These are phyloP conservation scores for Gaeumannomyces sp. DNA, from an alignment of 2,329 filamentous ascomycete genomes.

Conservation along the genomic window DNA sequence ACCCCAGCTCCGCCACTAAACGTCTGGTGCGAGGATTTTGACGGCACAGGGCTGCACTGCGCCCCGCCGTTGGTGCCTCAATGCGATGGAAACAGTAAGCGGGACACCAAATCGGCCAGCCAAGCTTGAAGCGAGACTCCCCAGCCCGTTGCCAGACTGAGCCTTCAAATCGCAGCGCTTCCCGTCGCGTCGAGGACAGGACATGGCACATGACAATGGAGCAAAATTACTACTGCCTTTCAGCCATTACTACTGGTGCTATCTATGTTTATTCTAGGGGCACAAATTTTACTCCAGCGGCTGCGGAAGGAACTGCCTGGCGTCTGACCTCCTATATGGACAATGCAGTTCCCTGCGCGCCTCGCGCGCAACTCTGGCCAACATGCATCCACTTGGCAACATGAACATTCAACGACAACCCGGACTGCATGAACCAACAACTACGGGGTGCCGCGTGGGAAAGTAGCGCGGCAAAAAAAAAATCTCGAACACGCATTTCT, in stretches of 20 bases:
- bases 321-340: neutral
- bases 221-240: neutral
- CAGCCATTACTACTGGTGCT: neutral
- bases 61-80: no score
- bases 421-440: neutral
- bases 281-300: neutral
- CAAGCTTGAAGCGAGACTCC: no score
- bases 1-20: no score
- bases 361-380: neutral
- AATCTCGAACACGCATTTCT: neutral
- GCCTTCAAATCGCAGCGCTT: no score
- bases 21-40: no score
- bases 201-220: neutral
- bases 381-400: neutral
- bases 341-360: no score
- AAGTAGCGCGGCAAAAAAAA: neutral
- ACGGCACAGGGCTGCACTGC: no score
- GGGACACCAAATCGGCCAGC: no score
- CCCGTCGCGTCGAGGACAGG: no score
- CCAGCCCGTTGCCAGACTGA: no score
- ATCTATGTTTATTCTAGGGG: neutral
- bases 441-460: neutral
- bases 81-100: no score
- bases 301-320: neutral
- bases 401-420: neutral